Evolutionary conservation across 2,329 filamentous ascomycete genomes (phyloP).

Genomic region (Epichloe scottii): DNA sequence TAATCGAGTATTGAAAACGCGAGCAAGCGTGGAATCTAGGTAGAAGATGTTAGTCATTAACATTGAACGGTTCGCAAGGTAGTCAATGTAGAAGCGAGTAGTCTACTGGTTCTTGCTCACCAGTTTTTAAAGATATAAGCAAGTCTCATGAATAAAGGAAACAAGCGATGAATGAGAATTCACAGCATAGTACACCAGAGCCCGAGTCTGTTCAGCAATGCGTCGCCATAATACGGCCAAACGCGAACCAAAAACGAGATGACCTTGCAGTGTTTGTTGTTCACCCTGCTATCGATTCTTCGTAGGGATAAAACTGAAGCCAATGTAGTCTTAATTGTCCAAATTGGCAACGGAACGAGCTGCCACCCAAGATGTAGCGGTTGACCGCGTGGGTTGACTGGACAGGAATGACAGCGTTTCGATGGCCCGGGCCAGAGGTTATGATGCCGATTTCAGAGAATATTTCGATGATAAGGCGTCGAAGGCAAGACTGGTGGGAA

Average conservation of each 20-base stretch:
- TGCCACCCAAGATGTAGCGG: neutral
- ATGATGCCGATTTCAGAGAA: neutral
- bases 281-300: neutral
- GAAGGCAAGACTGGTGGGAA: neutral
- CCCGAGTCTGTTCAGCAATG: neutral
- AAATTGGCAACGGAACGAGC: neutral
- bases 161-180: neutral
- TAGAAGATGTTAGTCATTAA: neutral
- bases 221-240: conserved; percentile 1
- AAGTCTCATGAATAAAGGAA: neutral
- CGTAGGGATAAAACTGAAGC: neutral
- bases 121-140: conserved; percentile 8
- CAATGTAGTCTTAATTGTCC: neutral
- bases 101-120: neutral
- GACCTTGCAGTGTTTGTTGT: neutral
- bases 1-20: neutral
- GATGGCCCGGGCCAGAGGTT: neutral
- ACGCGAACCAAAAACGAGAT: neutral
- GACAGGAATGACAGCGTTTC: neutral
- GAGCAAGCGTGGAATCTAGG: neutral
- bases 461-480: neutral
- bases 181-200: conserved; percentile 2
- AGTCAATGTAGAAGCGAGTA: neutral
- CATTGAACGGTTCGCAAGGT: neutral
- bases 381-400: neutral